Conservation (phyloP, 1,284 basidiomycete genomes). For the Puccinia coronata region DNA sequence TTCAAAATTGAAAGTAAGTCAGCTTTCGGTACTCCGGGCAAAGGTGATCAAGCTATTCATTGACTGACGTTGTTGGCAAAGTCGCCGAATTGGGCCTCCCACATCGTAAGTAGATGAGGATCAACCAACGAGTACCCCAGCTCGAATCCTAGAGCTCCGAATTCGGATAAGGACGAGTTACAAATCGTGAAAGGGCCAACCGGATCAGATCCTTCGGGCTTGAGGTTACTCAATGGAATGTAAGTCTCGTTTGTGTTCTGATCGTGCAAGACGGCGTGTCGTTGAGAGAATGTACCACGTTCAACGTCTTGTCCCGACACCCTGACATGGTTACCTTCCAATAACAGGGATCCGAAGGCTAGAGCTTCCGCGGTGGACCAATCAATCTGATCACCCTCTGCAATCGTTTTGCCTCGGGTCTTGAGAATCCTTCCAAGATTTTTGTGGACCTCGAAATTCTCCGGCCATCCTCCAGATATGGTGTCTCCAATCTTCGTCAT, state of each 20-base stretch:
- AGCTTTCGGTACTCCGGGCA: not conserved
- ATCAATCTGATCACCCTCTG: constrained; percentile 89
- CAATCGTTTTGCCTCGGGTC: constrained; percentile 82
- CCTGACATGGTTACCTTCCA: constrained; percentile 92
- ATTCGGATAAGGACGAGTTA: constrained; percentile 97
- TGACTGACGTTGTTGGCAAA: constrained; percentile 75
- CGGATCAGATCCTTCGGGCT: constrained; percentile 66
- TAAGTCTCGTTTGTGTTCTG: constrained; percentile 90
- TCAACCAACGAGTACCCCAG: constrained; percentile 98
- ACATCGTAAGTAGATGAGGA: constrained; percentile 88
- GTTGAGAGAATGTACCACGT: constrained; percentile 99
- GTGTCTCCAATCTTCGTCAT: constrained; percentile 82
- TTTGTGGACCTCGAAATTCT: constrained; percentile 80
- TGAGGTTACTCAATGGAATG: constrained; percentile 73
- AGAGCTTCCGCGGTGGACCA: constrained; percentile 99
- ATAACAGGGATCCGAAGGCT: constrained; percentile 86
- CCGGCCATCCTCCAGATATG: constrained; percentile 64
- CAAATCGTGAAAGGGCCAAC: constrained; percentile 92
- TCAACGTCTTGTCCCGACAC: constrained; percentile 98
- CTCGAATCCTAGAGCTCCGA: constrained; percentile 92
- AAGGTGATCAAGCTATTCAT: not conserved
- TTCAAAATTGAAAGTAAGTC: not conserved
- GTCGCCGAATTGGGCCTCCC: constrained; percentile 98
- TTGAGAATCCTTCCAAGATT: constrained; percentile 91
- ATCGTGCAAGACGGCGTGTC: constrained; percentile 95